A percentile compares a stretch with the other conserved stretches of the same genome.
Conservation (phyloP, 139 green algal species). For the Micromonas commoda region DNA sequence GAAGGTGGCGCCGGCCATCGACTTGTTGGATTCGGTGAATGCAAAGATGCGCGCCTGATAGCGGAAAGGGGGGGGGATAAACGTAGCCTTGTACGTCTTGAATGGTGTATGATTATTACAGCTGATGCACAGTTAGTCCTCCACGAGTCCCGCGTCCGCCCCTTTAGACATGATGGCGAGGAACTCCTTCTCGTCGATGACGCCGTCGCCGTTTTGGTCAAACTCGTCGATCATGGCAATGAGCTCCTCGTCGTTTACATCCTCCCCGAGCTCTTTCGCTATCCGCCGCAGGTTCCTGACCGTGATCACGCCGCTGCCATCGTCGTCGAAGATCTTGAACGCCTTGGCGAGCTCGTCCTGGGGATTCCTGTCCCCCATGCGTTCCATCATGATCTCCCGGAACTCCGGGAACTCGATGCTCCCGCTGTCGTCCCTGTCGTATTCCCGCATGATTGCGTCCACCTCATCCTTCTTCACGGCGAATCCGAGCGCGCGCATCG, state of each 20-base stretch:
- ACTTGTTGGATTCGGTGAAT: constrained; percentile 51
- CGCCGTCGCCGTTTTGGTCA: neutral
- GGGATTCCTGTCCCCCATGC: constrained; percentile 13
- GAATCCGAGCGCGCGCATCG: constrained; percentile 32
- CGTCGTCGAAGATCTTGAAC: constrained; percentile 33
- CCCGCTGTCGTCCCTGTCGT: constrained; percentile 15
- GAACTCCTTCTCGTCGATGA: constrained; percentile 4
- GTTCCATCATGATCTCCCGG: constrained; percentile 24
- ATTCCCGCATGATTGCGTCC: constrained; percentile 11
- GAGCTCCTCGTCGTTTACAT: constrained; percentile 22
- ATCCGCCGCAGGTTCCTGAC: constrained; percentile 22
- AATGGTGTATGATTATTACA: neutral
- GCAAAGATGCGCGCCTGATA: neutral
- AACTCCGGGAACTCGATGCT: constrained; percentile 23
- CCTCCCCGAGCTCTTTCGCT: constrained; percentile 26
- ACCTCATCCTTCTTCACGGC: constrained; percentile 13
- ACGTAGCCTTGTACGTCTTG: neutral
- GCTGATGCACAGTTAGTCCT: no score
- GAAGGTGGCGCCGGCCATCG: constrained; percentile 58
- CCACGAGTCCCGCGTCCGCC: neutral
- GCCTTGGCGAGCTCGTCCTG: constrained; percentile 20
- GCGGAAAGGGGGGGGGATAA: neutral
- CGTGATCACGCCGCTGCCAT: constrained; percentile 23
- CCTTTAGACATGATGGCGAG: neutral
- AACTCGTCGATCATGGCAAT: constrained; percentile 33